Evolutionary conservation across 108 stramenopile species (phyloP).

Genomic region (Fragilaria radians): DNA sequence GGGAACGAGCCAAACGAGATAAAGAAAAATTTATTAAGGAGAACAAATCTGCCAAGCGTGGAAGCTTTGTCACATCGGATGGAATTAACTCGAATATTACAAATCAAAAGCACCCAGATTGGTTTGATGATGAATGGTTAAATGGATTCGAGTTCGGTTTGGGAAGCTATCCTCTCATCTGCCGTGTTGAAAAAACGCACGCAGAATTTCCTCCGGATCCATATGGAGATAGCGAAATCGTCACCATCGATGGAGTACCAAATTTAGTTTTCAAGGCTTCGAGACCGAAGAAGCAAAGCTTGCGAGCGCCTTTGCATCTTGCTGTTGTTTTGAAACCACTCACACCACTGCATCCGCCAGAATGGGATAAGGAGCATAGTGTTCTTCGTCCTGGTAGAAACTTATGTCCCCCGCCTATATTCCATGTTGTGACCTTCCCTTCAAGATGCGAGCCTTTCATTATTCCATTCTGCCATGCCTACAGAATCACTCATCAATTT

Average conservation of each 20-base stretch:
- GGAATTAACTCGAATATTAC: not conserved
- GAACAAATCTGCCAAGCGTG: not conserved
- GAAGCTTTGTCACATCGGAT: not conserved
- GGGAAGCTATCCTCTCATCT: constrained; percentile 39
- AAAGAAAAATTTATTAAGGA: constrained; percentile 1
- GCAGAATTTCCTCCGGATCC: constrained; percentile 53
- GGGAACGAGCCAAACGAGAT: constrained; percentile 26
- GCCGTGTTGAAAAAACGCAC: constrained; percentile 37
- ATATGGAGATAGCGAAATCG: not conserved
- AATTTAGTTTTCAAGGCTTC: not conserved
- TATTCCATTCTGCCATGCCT: constrained; percentile 45
- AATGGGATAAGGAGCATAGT: not conserved
- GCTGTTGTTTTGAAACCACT: constrained; percentile 30
- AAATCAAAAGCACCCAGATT: constrained; percentile 1
- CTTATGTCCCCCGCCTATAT: constrained; percentile 21
- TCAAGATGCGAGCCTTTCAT: constrained; percentile 23
- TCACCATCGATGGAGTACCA: not conserved
- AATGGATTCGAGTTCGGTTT: constrained; percentile 7
- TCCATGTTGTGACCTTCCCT: constrained; percentile 38
- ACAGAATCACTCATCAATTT: constrained; percentile 21
- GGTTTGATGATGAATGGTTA: constrained; percentile 45
- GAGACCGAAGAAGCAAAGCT: constrained; percentile 14
- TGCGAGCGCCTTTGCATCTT: constrained; percentile 10
- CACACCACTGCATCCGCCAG: constrained; percentile 23
- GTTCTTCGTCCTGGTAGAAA: not conserved